Conservation (phyloP, 78 protist species). For the Cavenderia fasciculata region DNA sequence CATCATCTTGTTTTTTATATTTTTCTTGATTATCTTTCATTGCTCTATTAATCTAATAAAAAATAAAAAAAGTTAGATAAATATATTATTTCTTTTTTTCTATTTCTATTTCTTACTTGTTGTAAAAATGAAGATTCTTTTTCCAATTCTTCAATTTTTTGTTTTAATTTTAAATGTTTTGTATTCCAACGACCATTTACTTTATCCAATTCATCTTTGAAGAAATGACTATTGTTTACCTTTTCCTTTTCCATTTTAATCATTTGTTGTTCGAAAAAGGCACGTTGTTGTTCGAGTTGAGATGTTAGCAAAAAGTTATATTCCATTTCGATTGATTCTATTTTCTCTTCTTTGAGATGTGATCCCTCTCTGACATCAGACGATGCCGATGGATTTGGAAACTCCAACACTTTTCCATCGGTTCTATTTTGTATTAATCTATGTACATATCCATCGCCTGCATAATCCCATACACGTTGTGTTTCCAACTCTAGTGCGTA, state of each 20-base stretch:
- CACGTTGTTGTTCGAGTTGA: conserved; percentile 89
- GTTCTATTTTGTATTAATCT: conserved; percentile 82
- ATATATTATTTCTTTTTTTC: neutral
- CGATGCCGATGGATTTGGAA: conserved; percentile 90
- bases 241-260: conserved; percentile 55
- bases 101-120: too few relatives aligned
- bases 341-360: conserved; percentile 83
- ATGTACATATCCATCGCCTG: conserved; percentile 92
- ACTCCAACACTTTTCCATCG: conserved; percentile 94
- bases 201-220: conserved; percentile 54
- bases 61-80: too few relatives aligned
- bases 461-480: conserved; percentile 97
- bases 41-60: conserved; percentile 56
- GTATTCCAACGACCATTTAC: neutral
- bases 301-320: conserved; percentile 84
- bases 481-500: conserved; percentile 92
- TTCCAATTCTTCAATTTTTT: conserved; percentile 48
- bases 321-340: conserved; percentile 82
- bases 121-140: conserved; percentile 21
- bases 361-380: conserved; percentile 91
- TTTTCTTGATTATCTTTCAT: conserved; percentile 71
- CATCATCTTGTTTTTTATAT: conserved; percentile 40
- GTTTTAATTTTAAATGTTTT: conserved; percentile 28
- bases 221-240: neutral
- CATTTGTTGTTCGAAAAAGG: conserved; percentile 80